Evolutionary conservation across 176 grass and related monocot genomes (phyloP), one percentile per base, ranked within the genome.

Genomic region (Aechmea fasciata): DNA sequence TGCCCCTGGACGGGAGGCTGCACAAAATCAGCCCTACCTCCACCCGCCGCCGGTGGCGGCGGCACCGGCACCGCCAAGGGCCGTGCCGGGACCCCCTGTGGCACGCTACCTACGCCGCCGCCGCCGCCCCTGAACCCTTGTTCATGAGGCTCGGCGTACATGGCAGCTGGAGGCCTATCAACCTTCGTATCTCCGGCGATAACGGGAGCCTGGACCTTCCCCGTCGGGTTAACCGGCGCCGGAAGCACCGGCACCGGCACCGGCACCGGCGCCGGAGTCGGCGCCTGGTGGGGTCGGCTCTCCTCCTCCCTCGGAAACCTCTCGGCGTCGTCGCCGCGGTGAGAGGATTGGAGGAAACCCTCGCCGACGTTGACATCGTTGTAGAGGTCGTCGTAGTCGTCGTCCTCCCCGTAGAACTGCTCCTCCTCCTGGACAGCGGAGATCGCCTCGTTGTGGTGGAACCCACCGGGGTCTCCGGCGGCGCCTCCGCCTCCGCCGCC

Each of bases 281-380:
- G 80, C 9, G 78, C 53, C 11, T 49, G 78, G 47, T 78, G 68
- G 24, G 80, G 55, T 18, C n/a, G 55, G 17, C 17, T 19, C 55
- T 61, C 55, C 17, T 61, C 55, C 55, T 61, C 55, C 55, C 55
- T 61, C 55, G 55, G 8, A 61, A 61, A 61, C n/a, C 55, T 19
- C 55, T 7, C 15, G 15, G 55, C 55, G 9, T 18, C 55, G 55
- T 17, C 20, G 55, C n/a, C 20, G 5, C 20, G 78, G 26, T 78
- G 68, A 25, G 78, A 18, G 63, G 75, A 74, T 66, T 78, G 79
- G 70, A 91, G 81, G 74, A 89, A 88, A 14, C 86, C 88, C 22
- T 96, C 89, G 9, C 89, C 89, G 50, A 92, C 79, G 82, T 88
- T 92, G 79, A 92, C 89, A 64, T 92, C 89, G 82, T 85, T 92